Evolutionary conservation across 352 stramenopile species (phyloP), one percentile per base, ranked within the genome.

Genomic region (Peronospora destructor): DNA sequence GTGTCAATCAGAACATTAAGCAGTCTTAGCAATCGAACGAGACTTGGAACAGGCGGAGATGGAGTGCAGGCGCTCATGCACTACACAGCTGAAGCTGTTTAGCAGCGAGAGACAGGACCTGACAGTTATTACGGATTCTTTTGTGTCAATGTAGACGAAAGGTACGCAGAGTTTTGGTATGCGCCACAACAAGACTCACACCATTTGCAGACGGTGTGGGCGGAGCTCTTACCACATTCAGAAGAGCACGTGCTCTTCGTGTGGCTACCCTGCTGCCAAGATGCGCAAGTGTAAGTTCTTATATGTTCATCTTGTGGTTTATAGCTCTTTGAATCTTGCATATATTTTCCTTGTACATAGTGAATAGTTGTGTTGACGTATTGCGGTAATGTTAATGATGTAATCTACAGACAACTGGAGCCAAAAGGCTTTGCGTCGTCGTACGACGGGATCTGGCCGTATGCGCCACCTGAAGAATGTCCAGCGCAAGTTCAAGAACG

Each of bases 151-250:
- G 55, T 73, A 99, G 97, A 99, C 97, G 71, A 99, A 99, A 85
- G 97, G 97, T 95, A 99, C 97, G 59, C 96, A 97, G 64, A 97
- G 86, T 78, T 99, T 99, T 80, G 97, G 97, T 89, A 98, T 99
- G 87, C 93, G 96, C 76, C 96, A 99, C 91, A 98, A 97, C 76
- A 99, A 99, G 95, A 98, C 95, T 61, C 97, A 99, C 94, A 99
- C 96, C 56, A 85, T 97, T 63, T 99, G 97, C 79, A 90, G 96
- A 84, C 92, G 97, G 61, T 99, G 97, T 79, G 96, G 96, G 58
- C 97, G 97, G 71, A 90, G 87, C 68, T 98, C 96, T 61, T 99
- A 97, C 87, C 97, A 99, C 94, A 97, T 99, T 66, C 97, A 99
- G 87, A 99, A 99, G 95, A 88, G 83, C 63, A 90, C 82, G 47